Conservation (phyloP, 1,284 basidiomycete genomes). For the Thecaphora thlaspeos region DNA sequence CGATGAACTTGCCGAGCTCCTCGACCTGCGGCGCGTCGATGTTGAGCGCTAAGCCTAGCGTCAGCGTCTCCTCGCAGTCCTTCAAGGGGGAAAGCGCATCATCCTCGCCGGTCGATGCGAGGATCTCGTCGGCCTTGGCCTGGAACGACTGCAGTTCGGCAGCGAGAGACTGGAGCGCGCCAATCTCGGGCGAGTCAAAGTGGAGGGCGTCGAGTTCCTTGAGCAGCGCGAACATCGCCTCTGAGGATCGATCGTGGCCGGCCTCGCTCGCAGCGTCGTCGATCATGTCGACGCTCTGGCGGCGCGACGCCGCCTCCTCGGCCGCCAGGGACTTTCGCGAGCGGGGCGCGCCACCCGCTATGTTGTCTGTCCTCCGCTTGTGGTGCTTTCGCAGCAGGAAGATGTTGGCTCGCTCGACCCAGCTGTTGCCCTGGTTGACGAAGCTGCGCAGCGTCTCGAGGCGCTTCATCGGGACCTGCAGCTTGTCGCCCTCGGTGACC, state of each 20-base stretch:
- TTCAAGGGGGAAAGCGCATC: slow-evolving; percentile 58
- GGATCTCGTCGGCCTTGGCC: slow-evolving; percentile 62
- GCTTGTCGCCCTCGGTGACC: slow-evolving; percentile 80
- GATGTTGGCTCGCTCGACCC: slow-evolving; percentile 68
- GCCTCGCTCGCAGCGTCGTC: slow-evolving; percentile 16
- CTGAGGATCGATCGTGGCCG: slow-evolving; percentile 26
- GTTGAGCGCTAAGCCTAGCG: slow-evolving; percentile 71
- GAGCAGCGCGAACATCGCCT: slow-evolving; percentile 62
- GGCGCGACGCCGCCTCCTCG: slow-evolving; percentile 14
- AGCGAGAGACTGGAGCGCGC: slow-evolving; percentile 64
- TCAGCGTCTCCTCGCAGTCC: slow-evolving; percentile 69
- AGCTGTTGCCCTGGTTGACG: slow-evolving; percentile 75
- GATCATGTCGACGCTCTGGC: slow-evolving; percentile 13
- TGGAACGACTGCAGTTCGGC: slow-evolving; percentile 68
- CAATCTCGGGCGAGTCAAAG: slow-evolving; percentile 75
- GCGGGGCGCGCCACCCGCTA: slow-evolving; percentile 64
- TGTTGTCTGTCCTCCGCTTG: slow-evolving; percentile 24
- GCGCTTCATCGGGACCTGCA: slow-evolving; percentile 73
- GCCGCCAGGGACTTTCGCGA: slow-evolving; percentile 58
- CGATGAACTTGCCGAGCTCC: slow-evolving; percentile 74
- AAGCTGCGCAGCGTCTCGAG: slow-evolving; percentile 73
- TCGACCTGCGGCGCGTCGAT: slow-evolving; percentile 73
- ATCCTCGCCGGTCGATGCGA: slow-evolving; percentile 5
- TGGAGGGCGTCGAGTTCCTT: slow-evolving; percentile 71
- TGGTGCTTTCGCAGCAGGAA: slow-evolving; percentile 62